Evolutionary conservation across 2,329 filamentous ascomycete genomes (phyloP), one percentile per base, ranked within the genome.

Genomic region (Botrytis medusae): DNA sequence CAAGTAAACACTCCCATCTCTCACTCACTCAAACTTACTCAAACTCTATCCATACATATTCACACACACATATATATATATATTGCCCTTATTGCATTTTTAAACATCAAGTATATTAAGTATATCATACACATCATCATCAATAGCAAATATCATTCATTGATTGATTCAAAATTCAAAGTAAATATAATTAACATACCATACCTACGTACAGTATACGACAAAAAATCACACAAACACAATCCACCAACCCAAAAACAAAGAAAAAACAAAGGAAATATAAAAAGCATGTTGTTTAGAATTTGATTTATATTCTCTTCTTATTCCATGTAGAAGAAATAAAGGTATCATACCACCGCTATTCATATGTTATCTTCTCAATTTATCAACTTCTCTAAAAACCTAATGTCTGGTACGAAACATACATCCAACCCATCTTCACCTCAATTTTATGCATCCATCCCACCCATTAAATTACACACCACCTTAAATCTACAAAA

Each of bases 401-500:
- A 14, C 62, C 16, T 54, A 40, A 40, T 29, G 29, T 51, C 37
- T 54, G 16, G 57, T 57, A 29, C 16, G 46, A 68, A 65, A 65
- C 69, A 65, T 71, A 44, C 46, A 71, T 71, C 69, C 60, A 71
- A 65, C 29, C 42, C 32, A 70, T 46, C 40, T 37, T 34, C 29
- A 22, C 42, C 29, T 22, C 44, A 29, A 51, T 42, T n/a, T 51
- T 6, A 51, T 16, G 48, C 34, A 54, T 65, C 42, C 42, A 70
- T 70, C 16, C 25, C 59, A 46, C 9, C 37, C 60, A 65, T 65
- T 57, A 57, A 48, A 65, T 71, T 65, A 71, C 69, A 71, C 46
- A 16, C 29, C 57, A 25, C 16, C 4, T 32, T 16, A 18, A 29
- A 37, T 71, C 60, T 77, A 78, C 46, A 78, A 70, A 37, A 78